Evolutionary conservation across 2,329 filamentous ascomycete species (phyloP).

Genomic region (Exophiala xenobiotica): DNA sequence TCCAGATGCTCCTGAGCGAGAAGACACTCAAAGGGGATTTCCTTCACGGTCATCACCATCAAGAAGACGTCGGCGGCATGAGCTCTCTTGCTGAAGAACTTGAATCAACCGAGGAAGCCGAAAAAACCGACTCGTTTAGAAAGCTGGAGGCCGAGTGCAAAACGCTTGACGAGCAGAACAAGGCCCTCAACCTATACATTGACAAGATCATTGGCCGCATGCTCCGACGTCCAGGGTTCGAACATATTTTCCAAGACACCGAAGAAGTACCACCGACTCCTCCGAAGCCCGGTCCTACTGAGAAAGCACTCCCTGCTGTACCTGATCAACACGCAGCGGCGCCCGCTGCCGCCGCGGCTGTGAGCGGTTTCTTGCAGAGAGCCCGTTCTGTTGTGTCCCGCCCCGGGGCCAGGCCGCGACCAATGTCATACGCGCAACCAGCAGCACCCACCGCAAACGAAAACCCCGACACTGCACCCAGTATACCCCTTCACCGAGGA

Average conservation of each 20-base stretch:
- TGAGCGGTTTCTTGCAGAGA: slow-evolving; percentile 55
- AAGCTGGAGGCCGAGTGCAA: slow-evolving; percentile 77
- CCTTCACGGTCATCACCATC: slow-evolving; percentile 55
- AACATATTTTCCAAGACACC: slow-evolving; percentile 57
- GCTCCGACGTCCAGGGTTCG: slow-evolving; percentile 90
- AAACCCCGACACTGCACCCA: slow-evolving; percentile 49
- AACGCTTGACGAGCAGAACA: slow-evolving; percentile 86
- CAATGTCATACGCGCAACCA: slow-evolving; percentile 44
- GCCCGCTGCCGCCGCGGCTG: slow-evolving; percentile 59
- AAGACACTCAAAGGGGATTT: slow-evolving; percentile 95
- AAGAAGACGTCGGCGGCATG: slow-evolving; percentile 51
- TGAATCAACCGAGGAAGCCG: slow-evolving; percentile 62
- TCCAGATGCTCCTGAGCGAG: slow-evolving; percentile 89
- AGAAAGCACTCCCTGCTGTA: slow-evolving; percentile 83
- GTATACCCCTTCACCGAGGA: slow-evolving; percentile 46
- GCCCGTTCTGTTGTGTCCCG: slow-evolving; percentile 60
- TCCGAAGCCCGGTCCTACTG: slow-evolving; percentile 50
- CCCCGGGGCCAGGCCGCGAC: slow-evolving; percentile 28
- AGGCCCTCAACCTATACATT: slow-evolving; percentile 94
- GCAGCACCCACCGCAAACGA: slow-evolving; percentile 42
- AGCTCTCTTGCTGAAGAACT: slow-evolving; percentile 83
- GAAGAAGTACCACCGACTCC: slow-evolving; percentile 41
- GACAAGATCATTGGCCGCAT: slow-evolving; percentile 98
- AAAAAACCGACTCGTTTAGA: slow-evolving; percentile 61
- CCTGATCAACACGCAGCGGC: slow-evolving; percentile 72